Base-by-base conservation (phyloP, 352 stramenopile genomes). In the Globisporangium echinulatum region DNA sequence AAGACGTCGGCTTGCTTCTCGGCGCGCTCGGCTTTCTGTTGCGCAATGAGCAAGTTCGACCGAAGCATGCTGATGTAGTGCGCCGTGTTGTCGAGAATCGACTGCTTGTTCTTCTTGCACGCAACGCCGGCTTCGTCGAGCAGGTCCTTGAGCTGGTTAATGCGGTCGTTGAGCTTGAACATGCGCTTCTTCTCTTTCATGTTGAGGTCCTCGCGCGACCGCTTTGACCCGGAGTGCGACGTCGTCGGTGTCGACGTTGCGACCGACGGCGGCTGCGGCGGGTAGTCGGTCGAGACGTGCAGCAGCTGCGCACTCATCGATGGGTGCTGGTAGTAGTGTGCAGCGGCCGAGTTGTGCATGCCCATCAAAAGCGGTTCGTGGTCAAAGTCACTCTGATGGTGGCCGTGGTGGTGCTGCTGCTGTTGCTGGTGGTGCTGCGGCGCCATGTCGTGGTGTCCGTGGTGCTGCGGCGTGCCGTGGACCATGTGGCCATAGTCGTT, bases 111-210 rank as follows among this genome's bases (percentile, higher is more conserved):
- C 70, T 88, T 89, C 70, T 89, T 89, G 15, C 68, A 79, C 58
- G 82, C 74, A 47, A 89, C 75, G 8, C 79, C 79, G 13, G 79
- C 79, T 37, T 87, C 75, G 51, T 85, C 73, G 43, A 85, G 63
- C 61, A 86, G 56, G 4, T 74, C 65, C 64, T 90, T 92, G 10
- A 92, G 70, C 59, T 88, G 74, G 43, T 75, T 88, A 64, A 94
- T 94, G 50, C 80, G 82, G 58, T 94, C 82, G 55, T 94, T 94
- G 4, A 94, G 75, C 77, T 94, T 94, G 60, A 90, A 92, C 84
- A 94, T 92, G 65, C 84, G 82, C 73, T 91, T 90, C 72, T 94
- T 94, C 66, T 94, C 84, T 69, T 92, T 92, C 8, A 88, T 38
- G 57, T 94, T 94, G 1, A 94, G 69, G 56, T 92, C 84, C 54